Conservation (phyloP, 2,329 filamentous ascomycete genomes). For the Dactylellina parvicollis region DNA sequence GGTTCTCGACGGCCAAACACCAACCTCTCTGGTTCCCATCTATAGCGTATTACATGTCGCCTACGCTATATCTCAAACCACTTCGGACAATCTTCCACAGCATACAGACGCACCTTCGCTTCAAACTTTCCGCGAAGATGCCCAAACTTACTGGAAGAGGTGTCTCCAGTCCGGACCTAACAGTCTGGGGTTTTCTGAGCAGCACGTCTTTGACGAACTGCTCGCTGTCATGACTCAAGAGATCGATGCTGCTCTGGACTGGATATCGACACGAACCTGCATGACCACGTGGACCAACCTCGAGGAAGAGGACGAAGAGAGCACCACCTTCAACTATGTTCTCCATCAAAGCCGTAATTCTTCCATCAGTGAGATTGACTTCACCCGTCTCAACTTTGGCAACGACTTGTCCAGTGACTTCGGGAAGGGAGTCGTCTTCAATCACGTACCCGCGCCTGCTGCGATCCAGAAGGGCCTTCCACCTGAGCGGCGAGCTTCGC, state of each 20-base stretch:
- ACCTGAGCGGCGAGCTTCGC: slow-evolving; percentile 15
- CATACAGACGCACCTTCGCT: slow-evolving; percentile 24
- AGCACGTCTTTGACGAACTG: slow-evolving; percentile 38
- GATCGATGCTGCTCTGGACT: slow-evolving; percentile 43
- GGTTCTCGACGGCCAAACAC: slow-evolving; percentile 37
- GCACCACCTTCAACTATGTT: slow-evolving; percentile 4
- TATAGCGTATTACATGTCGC: slow-evolving; percentile 48
- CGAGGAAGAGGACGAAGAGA: slow-evolving; percentile 39
- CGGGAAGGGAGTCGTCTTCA: not conserved
- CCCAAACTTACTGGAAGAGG: slow-evolving; percentile 32
- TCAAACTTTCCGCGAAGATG: slow-evolving; percentile 24
- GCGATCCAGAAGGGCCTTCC: slow-evolving; percentile 22
- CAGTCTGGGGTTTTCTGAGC: slow-evolving; percentile 38
- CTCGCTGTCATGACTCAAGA: slow-evolving; percentile 48
- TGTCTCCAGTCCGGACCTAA: slow-evolving; percentile 29
- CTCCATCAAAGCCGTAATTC: not conserved
- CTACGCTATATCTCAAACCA: slow-evolving; percentile 47
- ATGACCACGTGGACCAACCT: slow-evolving; percentile 34
- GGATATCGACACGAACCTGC: slow-evolving; percentile 42
- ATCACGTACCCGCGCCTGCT: not conserved
- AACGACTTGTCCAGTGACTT: too few relatives aligned
- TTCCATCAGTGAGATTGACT: not conserved
- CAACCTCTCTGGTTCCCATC: slow-evolving; percentile 33
- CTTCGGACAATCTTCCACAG: slow-evolving; percentile 31
- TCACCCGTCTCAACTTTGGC: not conserved